Evolutionary conservation across 768 basidiomycete genomes (phyloP).

Genomic region (Auricularia sp.): DNA sequence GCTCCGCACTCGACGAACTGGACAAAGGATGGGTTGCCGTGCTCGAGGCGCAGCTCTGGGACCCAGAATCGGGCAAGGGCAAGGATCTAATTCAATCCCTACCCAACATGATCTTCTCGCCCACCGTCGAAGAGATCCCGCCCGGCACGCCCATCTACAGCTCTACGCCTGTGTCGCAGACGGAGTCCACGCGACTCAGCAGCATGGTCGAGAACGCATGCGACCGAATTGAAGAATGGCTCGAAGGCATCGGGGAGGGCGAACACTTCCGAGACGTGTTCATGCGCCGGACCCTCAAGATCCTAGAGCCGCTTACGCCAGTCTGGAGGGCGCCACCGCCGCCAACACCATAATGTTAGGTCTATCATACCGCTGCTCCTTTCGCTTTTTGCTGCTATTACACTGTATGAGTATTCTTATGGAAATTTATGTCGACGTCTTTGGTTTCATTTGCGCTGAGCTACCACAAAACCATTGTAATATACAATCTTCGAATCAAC

Average conservation of each 20-base stretch:
- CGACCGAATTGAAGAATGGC: conserved; percentile 59
- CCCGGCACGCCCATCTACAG: conserved; percentile 12
- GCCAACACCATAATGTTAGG: background rate
- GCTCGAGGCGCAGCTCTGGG: conserved; percentile 57
- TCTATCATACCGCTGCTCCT: background rate
- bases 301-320: background rate
- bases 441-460: background rate
- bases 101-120: conserved; percentile 25
- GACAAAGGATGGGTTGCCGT: conserved; percentile 67
- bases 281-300: background rate
- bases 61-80: conserved; percentile 32
- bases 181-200: conserved; percentile 58
- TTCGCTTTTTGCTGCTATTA: background rate
- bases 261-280: background rate
- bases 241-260: conserved; percentile 20
- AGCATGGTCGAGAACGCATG: conserved; percentile 56
- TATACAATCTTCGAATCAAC: no score
- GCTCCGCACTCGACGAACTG: conserved; percentile 62
- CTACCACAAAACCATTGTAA: background rate
- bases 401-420: background rate
- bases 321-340: background rate
- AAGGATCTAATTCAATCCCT: conserved; percentile 32
- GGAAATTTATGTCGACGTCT: background rate
- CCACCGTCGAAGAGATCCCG: background rate
- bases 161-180: conserved; percentile 50